These are phyloP conservation scores for Fusarium sp. DNA, from an alignment of 2,329 filamentous ascomycete genomes.

Conservation along the genomic window DNA sequence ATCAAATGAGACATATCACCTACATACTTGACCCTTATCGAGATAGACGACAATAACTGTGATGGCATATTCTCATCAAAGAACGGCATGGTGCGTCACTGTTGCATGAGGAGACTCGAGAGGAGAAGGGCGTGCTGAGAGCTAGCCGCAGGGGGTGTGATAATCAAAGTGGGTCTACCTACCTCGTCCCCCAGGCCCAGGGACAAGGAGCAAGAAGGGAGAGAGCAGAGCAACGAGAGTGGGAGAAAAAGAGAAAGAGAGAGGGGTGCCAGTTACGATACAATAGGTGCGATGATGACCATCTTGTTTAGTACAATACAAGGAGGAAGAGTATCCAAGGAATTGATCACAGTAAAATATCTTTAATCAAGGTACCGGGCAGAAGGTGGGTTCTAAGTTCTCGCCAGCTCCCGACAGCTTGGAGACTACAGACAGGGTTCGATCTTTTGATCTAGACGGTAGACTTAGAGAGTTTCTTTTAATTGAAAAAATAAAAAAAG, in stretches of 20 bases:
- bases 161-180: not conserved
- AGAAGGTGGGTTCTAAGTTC: conserved; percentile 2
- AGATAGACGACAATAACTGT: conserved; percentile 3
- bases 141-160: not conserved
- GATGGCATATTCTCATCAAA: not conserved
- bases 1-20: not conserved
- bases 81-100: conserved; percentile 1
- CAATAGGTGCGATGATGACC: not conserved
- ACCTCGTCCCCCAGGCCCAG: not conserved
- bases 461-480: not conserved
- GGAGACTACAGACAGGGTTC: conserved; percentile 5
- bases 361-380: not conserved
- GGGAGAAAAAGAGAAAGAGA: not conserved
- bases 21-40: not conserved
- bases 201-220: not conserved
- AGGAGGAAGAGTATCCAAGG: not conserved
- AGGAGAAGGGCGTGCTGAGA: not conserved
- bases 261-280: not conserved
- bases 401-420: conserved; percentile 4
- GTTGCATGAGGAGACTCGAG: not conserved
- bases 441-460: not conserved
- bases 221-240: not conserved
- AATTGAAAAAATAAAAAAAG: not conserved
- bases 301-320: not conserved
- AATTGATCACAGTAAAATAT: not conserved